A percentile compares a stretch with the other conserved stretches of the same genome.
These are phyloP conservation scores for Nicotiana rustica DNA, from an alignment of 305 asterid genomes.

Conservation along the genomic window DNA sequence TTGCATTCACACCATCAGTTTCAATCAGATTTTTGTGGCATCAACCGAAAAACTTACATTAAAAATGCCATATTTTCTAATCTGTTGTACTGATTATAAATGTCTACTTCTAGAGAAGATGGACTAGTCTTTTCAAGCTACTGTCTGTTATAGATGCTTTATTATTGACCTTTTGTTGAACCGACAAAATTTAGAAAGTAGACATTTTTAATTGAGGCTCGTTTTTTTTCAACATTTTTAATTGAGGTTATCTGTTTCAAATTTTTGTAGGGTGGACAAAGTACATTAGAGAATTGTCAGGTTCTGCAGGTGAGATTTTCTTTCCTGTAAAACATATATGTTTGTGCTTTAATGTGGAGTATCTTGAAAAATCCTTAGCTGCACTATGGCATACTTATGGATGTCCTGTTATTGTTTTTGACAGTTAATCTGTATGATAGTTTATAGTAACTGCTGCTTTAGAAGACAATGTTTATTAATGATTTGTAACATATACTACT, in stretches of 20 bases:
- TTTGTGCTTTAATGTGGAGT: not conserved
- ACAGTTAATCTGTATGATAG: not conserved
- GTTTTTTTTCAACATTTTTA: too few species aligned
- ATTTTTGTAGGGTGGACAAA: conserved; percentile 80
- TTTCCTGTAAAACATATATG: not conserved
- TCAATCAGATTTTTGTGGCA: not conserved
- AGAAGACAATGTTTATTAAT: conserved; percentile 3
- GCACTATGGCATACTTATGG: not conserved
- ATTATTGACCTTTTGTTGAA: not conserved
- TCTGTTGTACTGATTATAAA: not conserved
- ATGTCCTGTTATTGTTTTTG: not conserved
- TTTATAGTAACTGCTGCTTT: not conserved
- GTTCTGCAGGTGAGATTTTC: conserved; percentile 78
- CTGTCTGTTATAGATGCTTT: not conserved
- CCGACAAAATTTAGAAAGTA: not conserved
- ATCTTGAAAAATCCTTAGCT: not conserved
- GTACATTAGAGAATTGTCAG: conserved; percentile 94
- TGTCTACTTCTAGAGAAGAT: not conserved
- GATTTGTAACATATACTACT: not conserved
- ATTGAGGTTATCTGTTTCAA: conserved; percentile 23
- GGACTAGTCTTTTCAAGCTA: not conserved
- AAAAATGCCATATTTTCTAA: not conserved
- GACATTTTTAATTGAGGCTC: not conserved
- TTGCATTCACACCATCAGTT: not conserved
- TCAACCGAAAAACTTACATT: not conserved